These are phyloP conservation scores for Microcos paniculata DNA, from an alignment of 345 rosid genomes.

Conservation along the genomic window DNA sequence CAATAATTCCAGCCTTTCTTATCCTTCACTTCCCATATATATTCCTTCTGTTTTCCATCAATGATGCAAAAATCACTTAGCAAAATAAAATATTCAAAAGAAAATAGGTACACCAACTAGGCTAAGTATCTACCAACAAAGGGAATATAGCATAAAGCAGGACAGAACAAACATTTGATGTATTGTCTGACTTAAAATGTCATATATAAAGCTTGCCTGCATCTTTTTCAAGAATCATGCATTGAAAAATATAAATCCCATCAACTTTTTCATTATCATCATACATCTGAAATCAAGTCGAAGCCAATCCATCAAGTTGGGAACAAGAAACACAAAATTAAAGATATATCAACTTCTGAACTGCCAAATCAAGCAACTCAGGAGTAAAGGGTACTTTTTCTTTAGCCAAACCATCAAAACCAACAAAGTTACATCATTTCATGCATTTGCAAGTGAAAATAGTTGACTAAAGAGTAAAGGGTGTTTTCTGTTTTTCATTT, in stretches of 20 bases:
- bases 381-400: no score
- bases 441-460: neutral
- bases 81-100: neutral
- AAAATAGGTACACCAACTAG: conserved; percentile 5
- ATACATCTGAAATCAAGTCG: no score
- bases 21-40: neutral
- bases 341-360: no score
- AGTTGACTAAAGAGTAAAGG: neutral
- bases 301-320: neutral
- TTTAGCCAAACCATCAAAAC: no score
- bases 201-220: neutral
- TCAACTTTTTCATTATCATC: neutral
- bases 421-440: neutral
- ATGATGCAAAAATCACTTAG: conserved; percentile 7
- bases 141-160: neutral
- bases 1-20: neutral
- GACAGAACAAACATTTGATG: neutral
- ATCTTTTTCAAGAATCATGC: neutral
- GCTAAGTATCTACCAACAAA: neutral
- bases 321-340: neutral
- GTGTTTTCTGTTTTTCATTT: neutral
- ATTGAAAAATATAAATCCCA: neutral
- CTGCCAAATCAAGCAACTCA: no score
- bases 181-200: neutral
- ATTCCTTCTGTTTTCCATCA: neutral